Evolutionary conservation across 1,139 yeast genomes (phyloP), one percentile per base, ranked within the genome.

Genomic region (Taphrina betulina): DNA sequence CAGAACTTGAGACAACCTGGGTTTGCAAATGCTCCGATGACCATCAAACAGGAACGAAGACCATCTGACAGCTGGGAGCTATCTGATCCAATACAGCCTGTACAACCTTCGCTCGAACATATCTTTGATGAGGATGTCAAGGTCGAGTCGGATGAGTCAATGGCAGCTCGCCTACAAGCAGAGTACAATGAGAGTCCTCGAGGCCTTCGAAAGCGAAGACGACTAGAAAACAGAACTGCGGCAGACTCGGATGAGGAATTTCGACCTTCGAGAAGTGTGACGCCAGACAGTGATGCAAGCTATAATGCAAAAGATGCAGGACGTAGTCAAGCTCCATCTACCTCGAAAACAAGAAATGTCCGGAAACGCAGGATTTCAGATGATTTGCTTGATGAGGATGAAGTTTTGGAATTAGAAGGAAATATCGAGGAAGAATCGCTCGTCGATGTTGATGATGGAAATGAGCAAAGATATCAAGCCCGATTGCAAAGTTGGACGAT

Each of bases 371-470:
- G 5, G 19, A 8, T 14, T 17, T 22, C 19, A n/a, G 24, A 4
- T 38, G 52, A 23, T 26, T 23, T 23, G 20, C 22, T 23, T 17
- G 44, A 37, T 10, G 34, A 22, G 2, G 41, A 34, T 2, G 37
- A 28, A 17, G 31, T 17, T 10, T 24, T 24, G 3, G 26, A 14
- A 8, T 17, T 24, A 4, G 36, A 19, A 38, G 43, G 29, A 33
- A 28, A 50, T 37, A 41, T 57, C 28, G 59, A 48, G 23, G 61
- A 58, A 22, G 60, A 57, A 29, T 58, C 53, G 20, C 60, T 57
- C 14, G 63, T 35, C 10, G 58, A 57, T 42, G 53, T 31, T 62
- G 96, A 89, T 67, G 96, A 89, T 67, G 96, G 96, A 1, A 82
- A 86, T 65, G 94, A 85, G 61, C 57, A 62, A 1, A 68, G 73